Conservation (phyloP, 768 basidiomycete species). For the Austroboletus eburneus region DNA sequence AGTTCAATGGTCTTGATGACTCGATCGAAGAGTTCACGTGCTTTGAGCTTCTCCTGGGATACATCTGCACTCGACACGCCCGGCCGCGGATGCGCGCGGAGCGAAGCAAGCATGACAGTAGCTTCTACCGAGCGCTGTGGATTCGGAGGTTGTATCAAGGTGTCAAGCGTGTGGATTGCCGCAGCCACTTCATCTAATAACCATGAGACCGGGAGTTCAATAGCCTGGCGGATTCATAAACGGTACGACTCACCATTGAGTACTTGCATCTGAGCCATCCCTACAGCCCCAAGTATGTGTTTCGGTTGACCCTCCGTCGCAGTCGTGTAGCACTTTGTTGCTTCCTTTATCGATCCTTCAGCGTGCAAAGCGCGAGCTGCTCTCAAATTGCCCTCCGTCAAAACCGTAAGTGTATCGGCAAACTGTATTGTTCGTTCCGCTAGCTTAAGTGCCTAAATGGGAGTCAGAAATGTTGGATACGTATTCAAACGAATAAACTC, state of each 20-base stretch:
- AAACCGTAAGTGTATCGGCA: constrained; percentile 79
- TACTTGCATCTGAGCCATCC: constrained; percentile 84
- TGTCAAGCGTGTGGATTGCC: constrained; percentile 83
- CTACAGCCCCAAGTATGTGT: constrained; percentile 75
- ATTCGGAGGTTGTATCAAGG: constrained; percentile 63
- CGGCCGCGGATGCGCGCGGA: constrained; percentile 79
- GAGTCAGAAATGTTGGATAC: neutral
- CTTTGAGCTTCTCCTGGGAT: constrained; percentile 63
- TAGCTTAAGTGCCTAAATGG: constrained; percentile 73
- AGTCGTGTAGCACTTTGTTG: constrained; percentile 64
- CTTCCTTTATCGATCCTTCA: constrained; percentile 58
- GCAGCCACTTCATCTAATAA: constrained; percentile 73
- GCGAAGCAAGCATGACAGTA: constrained; percentile 81
- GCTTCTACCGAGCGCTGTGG: constrained; percentile 74
- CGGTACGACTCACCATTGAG: constrained; percentile 57
- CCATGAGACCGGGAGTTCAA: neutral
- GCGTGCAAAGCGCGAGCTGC: constrained; percentile 80
- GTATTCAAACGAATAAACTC: constrained; percentile 12
- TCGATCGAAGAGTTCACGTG: constrained; percentile 80
- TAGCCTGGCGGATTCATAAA: neutral
- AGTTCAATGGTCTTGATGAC: constrained; percentile 62
- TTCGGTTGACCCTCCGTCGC: constrained; percentile 69
- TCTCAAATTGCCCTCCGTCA: constrained; percentile 83
- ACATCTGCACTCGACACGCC: constrained; percentile 74
- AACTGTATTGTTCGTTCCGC: constrained; percentile 94